phyloP scores from a whole-genome alignment of 768 basidiomycete species.

The Dioszegia hungarica region DNA sequence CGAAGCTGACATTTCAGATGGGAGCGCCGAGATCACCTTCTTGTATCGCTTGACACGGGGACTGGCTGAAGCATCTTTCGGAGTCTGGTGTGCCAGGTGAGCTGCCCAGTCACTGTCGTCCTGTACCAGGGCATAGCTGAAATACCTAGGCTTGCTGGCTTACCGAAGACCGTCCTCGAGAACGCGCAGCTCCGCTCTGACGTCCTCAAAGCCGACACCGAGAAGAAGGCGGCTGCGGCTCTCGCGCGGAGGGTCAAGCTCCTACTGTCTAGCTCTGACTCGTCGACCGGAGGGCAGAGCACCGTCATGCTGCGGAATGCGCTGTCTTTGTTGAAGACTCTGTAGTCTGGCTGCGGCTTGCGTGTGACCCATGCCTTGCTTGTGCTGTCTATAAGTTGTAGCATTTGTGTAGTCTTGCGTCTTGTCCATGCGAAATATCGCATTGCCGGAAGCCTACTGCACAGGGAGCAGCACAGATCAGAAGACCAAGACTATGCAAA shows the following conservation, averaged over 20 bases:
- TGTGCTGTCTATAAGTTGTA: no score
- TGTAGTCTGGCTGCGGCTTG: no score
- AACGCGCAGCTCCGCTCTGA: conserved; percentile 58
- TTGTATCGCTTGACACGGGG: conserved; percentile 71
- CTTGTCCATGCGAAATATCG: no score
- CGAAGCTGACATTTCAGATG: conserved; percentile 51
- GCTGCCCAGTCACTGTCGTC: neutral
- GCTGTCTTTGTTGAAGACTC: no score
- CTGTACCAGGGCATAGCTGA: neutral
- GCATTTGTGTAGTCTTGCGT: no score
- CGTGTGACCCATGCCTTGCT: no score
- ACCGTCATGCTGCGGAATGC: neutral
- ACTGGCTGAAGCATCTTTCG: conserved; percentile 74
- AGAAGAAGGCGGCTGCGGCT: conserved; percentile 19
- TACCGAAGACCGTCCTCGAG: conserved; percentile 66
- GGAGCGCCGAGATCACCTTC: conserved; percentile 76
- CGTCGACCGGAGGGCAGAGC: no score
- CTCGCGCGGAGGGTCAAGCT: conserved; percentile 12
- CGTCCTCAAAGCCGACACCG: conserved; percentile 57
- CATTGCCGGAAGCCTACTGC: no score
- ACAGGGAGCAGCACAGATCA: no score
- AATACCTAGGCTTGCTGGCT: conserved; percentile 61
- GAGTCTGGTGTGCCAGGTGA: conserved; percentile 74
- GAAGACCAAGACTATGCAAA: no score
- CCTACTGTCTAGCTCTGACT: neutral